Percentiles rank a stretch among this genome's conserved stretches.
These are phyloP conservation scores for Abrus precatorius DNA, from an alignment of 306 rosid genomes.

Conservation along the genomic window DNA sequence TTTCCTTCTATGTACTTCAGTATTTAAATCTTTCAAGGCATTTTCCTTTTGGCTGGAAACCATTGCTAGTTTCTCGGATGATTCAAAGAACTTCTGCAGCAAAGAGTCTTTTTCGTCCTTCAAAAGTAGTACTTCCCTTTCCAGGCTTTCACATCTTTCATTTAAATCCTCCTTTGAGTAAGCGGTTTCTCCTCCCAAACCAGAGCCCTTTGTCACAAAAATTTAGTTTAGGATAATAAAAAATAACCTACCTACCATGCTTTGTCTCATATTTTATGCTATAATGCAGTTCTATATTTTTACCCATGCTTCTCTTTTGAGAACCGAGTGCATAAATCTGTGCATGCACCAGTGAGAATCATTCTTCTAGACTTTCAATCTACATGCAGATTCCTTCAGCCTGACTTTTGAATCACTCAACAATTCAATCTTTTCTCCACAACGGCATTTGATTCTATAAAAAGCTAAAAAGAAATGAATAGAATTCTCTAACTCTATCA, in stretches of 20 bases:
- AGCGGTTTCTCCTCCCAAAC: slow-evolving; percentile 67
- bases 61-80: slow-evolving; percentile 61
- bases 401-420: slow-evolving; percentile 25
- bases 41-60: slow-evolving; percentile 71
- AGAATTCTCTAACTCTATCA: slow-evolving; percentile 15
- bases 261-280: slow-evolving; percentile 45
- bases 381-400: slow-evolving; percentile 38
- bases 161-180: slow-evolving; percentile 66
- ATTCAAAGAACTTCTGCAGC: slow-evolving; percentile 63
- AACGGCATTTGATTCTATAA: slow-evolving; percentile 11
- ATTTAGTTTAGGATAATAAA: slow-evolving; percentile 54
- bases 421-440: slow-evolving; percentile 7
- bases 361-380: slow-evolving; percentile 4
- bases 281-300: slow-evolving; percentile 43
- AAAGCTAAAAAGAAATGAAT: slow-evolving; percentile 18
- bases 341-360: neutral
- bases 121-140: slow-evolving; percentile 67
- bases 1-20: slow-evolving; percentile 76
- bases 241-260: slow-evolving; percentile 50
- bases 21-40: slow-evolving; percentile 67
- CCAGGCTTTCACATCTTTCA: slow-evolving; percentile 68
- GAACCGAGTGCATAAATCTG: slow-evolving; percentile 23
- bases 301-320: slow-evolving; percentile 17
- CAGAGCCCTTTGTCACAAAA: slow-evolving; percentile 80
- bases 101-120: slow-evolving; percentile 73